Percentiles rank a stretch among this genome's conserved stretches.
These are phyloP conservation scores for Solanum boliviense DNA, from an alignment of 257 asterid genomes.

Conservation along the genomic window DNA sequence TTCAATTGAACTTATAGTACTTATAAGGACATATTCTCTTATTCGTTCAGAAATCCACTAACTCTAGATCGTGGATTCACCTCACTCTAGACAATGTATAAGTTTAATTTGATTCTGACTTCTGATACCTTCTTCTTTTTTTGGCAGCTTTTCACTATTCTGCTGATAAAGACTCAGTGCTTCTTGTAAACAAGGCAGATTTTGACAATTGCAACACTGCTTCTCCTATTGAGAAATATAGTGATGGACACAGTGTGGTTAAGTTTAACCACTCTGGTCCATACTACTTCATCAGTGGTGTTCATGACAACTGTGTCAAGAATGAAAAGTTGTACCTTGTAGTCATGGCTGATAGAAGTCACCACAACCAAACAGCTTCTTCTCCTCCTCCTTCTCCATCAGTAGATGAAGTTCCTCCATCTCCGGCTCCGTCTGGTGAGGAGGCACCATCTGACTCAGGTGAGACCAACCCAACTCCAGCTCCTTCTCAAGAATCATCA, in stretches of 20 bases:
- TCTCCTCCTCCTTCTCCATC: conserved; percentile 26
- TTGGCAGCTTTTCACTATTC: conserved; percentile 54
- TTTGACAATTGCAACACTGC: conserved; percentile 43
- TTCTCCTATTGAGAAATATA: conserved; percentile 31
- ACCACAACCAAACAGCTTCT: conserved; percentile 5
- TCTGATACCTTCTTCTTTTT: not conserved
- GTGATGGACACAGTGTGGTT: conserved; percentile 44
- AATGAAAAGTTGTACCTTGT: conserved; percentile 48
- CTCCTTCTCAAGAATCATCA: conserved; percentile 44
- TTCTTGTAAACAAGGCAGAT: conserved; percentile 47
- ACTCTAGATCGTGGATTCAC: not conserved
- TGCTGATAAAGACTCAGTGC: conserved; percentile 52
- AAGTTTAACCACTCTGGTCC: conserved; percentile 47
- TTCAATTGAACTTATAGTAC: not conserved
- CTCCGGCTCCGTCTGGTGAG: conserved; percentile 33
- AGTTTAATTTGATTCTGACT: not conserved
- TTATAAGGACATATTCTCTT: not conserved
- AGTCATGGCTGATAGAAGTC: conserved; percentile 65
- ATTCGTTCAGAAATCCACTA: not conserved
- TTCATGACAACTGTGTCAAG: conserved; percentile 49
- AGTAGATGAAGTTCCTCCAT: conserved; percentile 10
- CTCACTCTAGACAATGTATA: not conserved
- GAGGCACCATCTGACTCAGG: conserved; percentile 13
- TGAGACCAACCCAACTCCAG: conserved; percentile 27
- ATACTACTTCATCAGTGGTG: conserved; percentile 71